These are phyloP conservation scores for Xylariaceae sp. DNA, from an alignment of 2,329 filamentous ascomycete species.

Conservation along the genomic window DNA sequence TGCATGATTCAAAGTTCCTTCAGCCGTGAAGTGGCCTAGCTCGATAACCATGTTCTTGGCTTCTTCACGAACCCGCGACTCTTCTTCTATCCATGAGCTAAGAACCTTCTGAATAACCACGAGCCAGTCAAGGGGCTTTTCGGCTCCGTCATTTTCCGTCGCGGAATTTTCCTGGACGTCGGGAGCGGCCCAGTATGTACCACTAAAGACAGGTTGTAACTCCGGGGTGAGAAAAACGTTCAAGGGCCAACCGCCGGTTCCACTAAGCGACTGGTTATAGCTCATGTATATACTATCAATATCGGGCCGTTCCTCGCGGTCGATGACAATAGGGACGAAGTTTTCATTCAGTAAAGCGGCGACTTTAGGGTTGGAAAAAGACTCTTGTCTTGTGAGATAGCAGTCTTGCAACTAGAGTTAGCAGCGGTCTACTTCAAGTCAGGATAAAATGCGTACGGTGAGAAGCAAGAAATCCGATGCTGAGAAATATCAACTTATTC, in stretches of 20 bases:
- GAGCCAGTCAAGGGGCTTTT: conserved; percentile 75
- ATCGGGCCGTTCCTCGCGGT: conserved; percentile 91
- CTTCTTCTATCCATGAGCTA: conserved; percentile 78
- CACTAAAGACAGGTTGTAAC: conserved; percentile 91
- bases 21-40: conserved; percentile 83
- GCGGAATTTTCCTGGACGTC: conserved; percentile 52
- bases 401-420: conserved; percentile 57
- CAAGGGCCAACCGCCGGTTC: conserved; percentile 88
- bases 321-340: conserved; percentile 91
- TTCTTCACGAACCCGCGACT: conserved; percentile 78
- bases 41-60: conserved; percentile 81
- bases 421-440: background rate
- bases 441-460: conserved; percentile 68
- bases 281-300: conserved; percentile 98
- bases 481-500: conserved; percentile 89
- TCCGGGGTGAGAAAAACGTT: conserved; percentile 97
- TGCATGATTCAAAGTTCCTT: conserved; percentile 67
- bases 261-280: conserved; percentile 92
- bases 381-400: conserved; percentile 91
- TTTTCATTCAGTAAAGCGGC: conserved; percentile 80
- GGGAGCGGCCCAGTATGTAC: conserved; percentile 92
- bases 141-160: conserved; percentile 48
- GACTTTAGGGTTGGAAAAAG: conserved; percentile 81
- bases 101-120: conserved; percentile 79
- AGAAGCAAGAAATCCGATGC: conserved; percentile 93